Evolutionary conservation across 1,139 yeast genomes (phyloP), one percentile per base, ranked within the genome.

Genomic region (Kodamaea sp.): DNA sequence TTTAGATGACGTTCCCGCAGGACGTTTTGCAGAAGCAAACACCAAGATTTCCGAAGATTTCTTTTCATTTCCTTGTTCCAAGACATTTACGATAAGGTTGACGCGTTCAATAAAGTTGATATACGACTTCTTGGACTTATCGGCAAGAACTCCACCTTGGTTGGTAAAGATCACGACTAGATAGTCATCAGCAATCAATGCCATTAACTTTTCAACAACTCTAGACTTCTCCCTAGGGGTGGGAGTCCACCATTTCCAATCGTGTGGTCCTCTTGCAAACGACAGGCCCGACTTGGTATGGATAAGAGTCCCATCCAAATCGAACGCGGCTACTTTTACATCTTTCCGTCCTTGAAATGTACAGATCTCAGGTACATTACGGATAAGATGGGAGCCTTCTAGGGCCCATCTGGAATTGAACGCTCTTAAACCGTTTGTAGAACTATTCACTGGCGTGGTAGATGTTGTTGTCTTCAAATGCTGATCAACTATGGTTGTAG

Each of bases 141-240:
- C 52, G 7, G 70, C 72, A 2, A 69, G 56, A 3, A 80, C 73
- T 0, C 75, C 78, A n/a, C 90, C 96, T 53, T 92, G 98, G 53
- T 92, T 92, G 3, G 97, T 78, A 54, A 92, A 86, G 2, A 92
- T 73, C 10, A 81, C 92, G 4, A 88, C 55, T 1, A 70, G 24
- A 42, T 64, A 66, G 4, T 56, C 54, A 5, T 57, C 45, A 1
- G 51, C 44, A 2, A 50, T 33, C 8, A 59, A 41, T 15, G 51
- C 37, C 10, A 48, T 44, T 15, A 77, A 53, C 32, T 49, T 65
- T 5, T 50, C 42, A 0, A 55, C 35, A 4, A 70, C 66, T 4
- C 27, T 33, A 8, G 51, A 40, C 13, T 42, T 38, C 4, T 11
- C n/a, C 19, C 29, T 14, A 27, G 38, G 14, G 47, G 47, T 4